These are phyloP conservation scores for Triticum turgidum DNA, from an alignment of 176 grass and related monocot genomes.

Conservation along the genomic window DNA sequence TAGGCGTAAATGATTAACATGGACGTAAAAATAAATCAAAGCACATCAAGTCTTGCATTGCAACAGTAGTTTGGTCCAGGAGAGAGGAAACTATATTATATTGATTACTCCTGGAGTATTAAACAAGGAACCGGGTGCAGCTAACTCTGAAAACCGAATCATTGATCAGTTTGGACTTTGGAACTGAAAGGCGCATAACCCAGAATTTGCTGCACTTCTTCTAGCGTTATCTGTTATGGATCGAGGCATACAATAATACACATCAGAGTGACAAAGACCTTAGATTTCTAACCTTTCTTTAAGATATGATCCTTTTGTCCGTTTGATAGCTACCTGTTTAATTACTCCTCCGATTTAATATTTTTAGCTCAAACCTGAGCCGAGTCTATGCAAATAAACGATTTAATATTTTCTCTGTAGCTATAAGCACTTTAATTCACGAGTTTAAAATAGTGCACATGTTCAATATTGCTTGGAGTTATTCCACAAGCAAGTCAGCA, in stretches of 20 bases:
- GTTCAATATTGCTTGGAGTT: too few species aligned
- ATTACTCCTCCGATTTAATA: too few species aligned
- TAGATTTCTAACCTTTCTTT: too few species aligned
- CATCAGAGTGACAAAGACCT: background rate
- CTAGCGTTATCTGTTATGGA: background rate
- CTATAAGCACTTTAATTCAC: too few species aligned
- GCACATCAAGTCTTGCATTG: background rate
- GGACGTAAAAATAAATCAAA: background rate
- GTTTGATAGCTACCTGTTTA: too few species aligned
- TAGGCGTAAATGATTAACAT: background rate
- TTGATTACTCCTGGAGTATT: background rate
- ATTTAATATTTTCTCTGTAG: too few species aligned
- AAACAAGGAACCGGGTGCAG: background rate
- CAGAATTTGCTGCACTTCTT: background rate
- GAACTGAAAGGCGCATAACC: too few species aligned
- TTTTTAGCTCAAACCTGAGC: too few species aligned
- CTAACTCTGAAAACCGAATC: background rate
- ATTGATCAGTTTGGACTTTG: background rate
- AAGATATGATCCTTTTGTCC: too few species aligned
- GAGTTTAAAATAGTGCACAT: too few species aligned
- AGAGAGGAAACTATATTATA: background rate
- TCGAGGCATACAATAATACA: background rate
- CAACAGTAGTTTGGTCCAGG: background rate
- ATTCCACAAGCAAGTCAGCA: too few species aligned
- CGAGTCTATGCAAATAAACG: too few species aligned